These are phyloP conservation scores for Metschnikowia lachancei DNA, from an alignment of 805 yeast genomes.

Conservation along the genomic window DNA sequence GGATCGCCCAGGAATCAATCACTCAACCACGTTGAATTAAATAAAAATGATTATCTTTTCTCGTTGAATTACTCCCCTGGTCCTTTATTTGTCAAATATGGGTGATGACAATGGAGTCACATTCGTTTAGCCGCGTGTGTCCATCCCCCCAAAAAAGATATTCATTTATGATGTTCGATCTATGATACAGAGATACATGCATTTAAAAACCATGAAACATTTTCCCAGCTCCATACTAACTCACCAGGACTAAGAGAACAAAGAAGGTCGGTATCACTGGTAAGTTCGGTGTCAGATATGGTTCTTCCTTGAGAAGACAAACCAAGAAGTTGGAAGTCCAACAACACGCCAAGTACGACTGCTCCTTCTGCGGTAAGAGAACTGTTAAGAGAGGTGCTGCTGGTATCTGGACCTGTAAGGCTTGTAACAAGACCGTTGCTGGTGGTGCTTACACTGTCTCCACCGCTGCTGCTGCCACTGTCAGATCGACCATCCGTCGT, in stretches of 20 bases:
- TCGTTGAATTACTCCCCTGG: too few species aligned
- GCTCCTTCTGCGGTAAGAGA: conserved; percentile 99
- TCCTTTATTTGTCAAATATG: too few species aligned
- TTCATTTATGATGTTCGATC: too few species aligned
- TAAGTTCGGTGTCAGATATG: conserved; percentile 99
- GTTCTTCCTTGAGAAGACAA: conserved; percentile 99
- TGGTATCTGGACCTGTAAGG: conserved; percentile 98
- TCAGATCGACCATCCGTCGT: conserved; percentile 99
- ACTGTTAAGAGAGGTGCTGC: conserved; percentile 95
- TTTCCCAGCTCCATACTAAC: conserved; percentile 42
- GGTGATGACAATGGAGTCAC: too few species aligned
- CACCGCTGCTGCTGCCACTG: conserved; percentile 99
- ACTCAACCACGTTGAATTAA: not conserved
- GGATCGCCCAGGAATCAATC: not conserved
- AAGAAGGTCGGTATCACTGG: conserved; percentile 99
- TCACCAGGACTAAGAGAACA: conserved; percentile 95
- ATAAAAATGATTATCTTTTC: too few species aligned
- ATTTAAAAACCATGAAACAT: too few species aligned
- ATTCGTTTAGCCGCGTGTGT: too few species aligned
- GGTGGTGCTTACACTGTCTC: conserved; percentile 99
- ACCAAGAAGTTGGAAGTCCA: conserved; percentile 98
- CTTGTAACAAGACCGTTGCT: conserved; percentile 95
- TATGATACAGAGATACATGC: too few species aligned
- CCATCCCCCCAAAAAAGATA: too few species aligned
- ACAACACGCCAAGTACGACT: conserved; percentile 98